Conservation (phyloP, 345 rosid species). For the Salix exigua region DNA sequence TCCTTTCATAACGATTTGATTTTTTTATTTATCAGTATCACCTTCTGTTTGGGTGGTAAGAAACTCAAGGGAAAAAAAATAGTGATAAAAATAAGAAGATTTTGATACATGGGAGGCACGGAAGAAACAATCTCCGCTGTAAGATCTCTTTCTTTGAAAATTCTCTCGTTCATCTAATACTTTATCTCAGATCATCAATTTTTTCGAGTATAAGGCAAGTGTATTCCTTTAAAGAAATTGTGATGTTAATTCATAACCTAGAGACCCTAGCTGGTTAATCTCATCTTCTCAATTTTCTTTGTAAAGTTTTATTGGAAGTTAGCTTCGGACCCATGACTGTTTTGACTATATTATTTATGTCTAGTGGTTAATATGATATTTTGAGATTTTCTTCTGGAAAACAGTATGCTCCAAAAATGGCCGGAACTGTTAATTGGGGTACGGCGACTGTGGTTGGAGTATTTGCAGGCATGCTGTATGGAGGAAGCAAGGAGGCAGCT, state of each 20-base stretch:
- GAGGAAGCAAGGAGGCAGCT: conserved; percentile 93
- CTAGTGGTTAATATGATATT: neutral
- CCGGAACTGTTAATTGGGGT: conserved; percentile 86
- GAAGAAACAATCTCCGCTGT: neutral
- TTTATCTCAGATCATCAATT: neutral
- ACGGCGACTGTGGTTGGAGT: conserved; percentile 79
- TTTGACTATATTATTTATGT: neutral
- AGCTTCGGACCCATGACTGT: neutral
- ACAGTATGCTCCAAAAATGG: conserved; percentile 49
- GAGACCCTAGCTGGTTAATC: too few species aligned
- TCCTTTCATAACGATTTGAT: too few species aligned
- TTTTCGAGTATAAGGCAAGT: neutral
- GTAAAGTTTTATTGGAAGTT: too few species aligned
- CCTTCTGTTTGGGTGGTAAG: too few species aligned
- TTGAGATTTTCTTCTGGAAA: neutral
- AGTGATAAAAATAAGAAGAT: too few species aligned
- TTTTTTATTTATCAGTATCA: too few species aligned
- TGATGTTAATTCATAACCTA: too few species aligned
- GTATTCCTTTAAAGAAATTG: neutral
- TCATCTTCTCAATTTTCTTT: too few species aligned
- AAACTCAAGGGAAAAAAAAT: too few species aligned
- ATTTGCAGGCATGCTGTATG: conserved; percentile 86
- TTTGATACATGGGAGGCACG: neutral
- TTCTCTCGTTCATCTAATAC: neutral
- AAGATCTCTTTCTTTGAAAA: neutral